phyloP scores from a whole-genome alignment of 768 basidiomycete species.

The Polyporus arcularius region DNA sequence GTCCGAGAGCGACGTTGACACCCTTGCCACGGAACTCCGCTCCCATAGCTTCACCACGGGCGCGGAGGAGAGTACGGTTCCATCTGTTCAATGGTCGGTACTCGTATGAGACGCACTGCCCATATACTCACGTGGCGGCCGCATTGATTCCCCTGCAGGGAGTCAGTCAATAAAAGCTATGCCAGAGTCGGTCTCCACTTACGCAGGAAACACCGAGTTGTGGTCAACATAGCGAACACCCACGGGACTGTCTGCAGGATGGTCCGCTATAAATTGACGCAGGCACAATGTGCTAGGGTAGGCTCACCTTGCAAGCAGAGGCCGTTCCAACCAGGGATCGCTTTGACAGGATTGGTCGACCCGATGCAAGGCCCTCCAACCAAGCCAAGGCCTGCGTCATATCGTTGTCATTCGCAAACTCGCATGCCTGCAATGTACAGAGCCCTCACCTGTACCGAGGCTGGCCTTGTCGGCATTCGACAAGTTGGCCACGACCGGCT shows the following conservation, averaged over 20 bases:
- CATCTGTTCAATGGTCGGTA: constrained; percentile 43
- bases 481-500: constrained; percentile 47
- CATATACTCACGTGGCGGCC: constrained; percentile 67
- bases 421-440: background rate
- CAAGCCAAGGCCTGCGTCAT: constrained; percentile 4
- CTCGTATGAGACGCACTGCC: background rate
- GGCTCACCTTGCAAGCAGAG: constrained; percentile 25
- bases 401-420: background rate
- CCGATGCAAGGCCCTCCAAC: constrained; percentile 28
- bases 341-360: constrained; percentile 18
- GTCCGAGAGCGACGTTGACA: constrained; percentile 72
- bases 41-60: constrained; percentile 80
- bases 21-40: constrained; percentile 85
- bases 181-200: background rate
- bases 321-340: constrained; percentile 22
- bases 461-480: constrained; percentile 34
- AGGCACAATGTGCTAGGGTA: background rate
- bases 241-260: constrained; percentile 34
- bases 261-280: background rate
- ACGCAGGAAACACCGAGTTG: constrained; percentile 45
- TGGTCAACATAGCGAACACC: constrained; percentile 45
- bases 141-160: constrained; percentile 43
- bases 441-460: constrained; percentile 30
- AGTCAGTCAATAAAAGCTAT: background rate
- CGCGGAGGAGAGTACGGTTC: constrained; percentile 77